Evolutionary conservation across 2,329 filamentous ascomycete genomes (phyloP), one percentile per base, ranked within the genome.

Genomic region (Teratosphaeriaceae sp.): DNA sequence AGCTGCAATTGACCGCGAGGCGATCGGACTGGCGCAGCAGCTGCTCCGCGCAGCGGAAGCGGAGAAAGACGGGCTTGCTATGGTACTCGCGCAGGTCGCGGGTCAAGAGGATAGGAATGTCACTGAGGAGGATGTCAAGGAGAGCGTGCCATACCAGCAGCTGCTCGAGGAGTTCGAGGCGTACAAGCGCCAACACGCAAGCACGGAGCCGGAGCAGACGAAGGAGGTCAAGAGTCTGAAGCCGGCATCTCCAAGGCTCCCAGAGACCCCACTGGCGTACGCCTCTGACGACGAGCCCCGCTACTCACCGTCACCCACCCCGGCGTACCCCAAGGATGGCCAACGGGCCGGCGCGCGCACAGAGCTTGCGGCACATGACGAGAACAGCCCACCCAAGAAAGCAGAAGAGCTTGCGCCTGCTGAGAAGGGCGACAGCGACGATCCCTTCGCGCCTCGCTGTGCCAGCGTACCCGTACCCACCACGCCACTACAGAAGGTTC

Each of bases 181-280:
- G 19, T 20, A 42, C 16, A 20, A 45, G 34, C 19, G 20, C 13
- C 12, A 18, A 13, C 30, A 40, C 13, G 35, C 26, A 16, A 40
- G 35, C 20, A 22, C 35, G 6, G 11, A 5, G 16, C 13, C 19
- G 13, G 8, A 20, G 19, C 19, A 18, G 35, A 19, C 11, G 31
- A 15, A 19, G 13, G 12, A 15, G 9, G 15, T 34, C 7, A 9
- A 34, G 31, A 34, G 31, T 34, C 8, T 8, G 31, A 34, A n/a
- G 7, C 9, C 31, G 31, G 29, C 7, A 3, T 11, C 40, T 5
- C 16, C 26, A 2, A 19, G 23, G 20, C 12, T 42, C 22, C 41
- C 44, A 4, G 47, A 50, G 34, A 52, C 51, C 15, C 49, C 49
- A 3, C 37, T 49, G 9, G 51, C 45, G 16, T 50, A 53, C 38